Base-by-base conservation (phyloP, 306 rosid species). In the Vicia villosa region DNA sequence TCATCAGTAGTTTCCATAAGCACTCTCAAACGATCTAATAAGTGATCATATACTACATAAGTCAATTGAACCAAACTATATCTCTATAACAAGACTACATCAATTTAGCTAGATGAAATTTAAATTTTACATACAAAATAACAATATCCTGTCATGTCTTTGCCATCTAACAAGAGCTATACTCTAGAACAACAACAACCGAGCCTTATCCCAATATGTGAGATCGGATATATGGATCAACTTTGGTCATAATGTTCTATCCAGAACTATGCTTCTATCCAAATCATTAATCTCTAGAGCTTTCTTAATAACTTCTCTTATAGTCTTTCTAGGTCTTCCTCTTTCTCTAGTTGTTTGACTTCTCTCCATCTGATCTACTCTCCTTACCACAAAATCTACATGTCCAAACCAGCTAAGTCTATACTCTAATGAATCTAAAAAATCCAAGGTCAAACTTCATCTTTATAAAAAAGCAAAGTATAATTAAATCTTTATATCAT, bases 81-180 rank as follows among this genome's bases (percentile, higher is more conserved):
- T 19, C 34, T 38, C 50, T 8, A 62, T 11, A 38, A 10, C 15
- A 34, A 34, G 10, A 16, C 32, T 7, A 4, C 46, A 60, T 16
- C 66, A 60, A 59, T 59, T 16, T 32, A 34, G 8, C 65, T 13
- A 16, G 24, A 32, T 3, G n/a, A 58, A 59, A 15, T 30, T 59
- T 8, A 30, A 37, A 61, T 20, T 38, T 38, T 32, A 38, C 49
- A 19, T 61, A 61, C 8, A 37, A 11, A 37, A 61, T 19, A 37
- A 61, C 67, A 61, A 61, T 10, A 30, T n/a, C 9, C 41, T 36
- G 10, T 36, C 47, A 38, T 62, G 13, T 11, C 17, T 58, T 14
- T 58, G 41, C 11, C 64, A 58, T 58, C 64, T 8, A 57, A 30
- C 17, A 58, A 58, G 63, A 58, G 41, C 8, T 58, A 30, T n/a